Conservation (phyloP, 805 yeast genomes). For the Barnettozyma wickerhamii region DNA sequence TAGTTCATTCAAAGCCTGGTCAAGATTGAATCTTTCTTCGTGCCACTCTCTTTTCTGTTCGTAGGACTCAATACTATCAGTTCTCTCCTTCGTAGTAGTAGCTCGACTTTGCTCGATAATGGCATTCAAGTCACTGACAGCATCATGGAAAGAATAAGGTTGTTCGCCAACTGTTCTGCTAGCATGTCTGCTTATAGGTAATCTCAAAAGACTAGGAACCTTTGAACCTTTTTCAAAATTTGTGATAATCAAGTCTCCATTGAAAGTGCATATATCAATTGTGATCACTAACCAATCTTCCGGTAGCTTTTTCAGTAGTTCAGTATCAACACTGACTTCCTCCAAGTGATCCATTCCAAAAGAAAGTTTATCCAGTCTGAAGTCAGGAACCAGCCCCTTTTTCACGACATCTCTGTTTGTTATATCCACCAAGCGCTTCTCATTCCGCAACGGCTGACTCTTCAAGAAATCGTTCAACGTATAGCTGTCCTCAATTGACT, state of each 20-base stretch:
- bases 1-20: constrained; percentile 48
- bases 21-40: constrained; percentile 60
- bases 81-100: constrained; percentile 51
- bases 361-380: constrained; percentile 7
- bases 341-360: constrained; percentile 5
- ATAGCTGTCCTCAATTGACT: constrained; percentile 19
- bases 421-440: constrained; percentile 21
- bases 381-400: constrained; percentile 16
- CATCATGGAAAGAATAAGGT: constrained; percentile 40
- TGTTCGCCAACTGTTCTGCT: constrained; percentile 41
- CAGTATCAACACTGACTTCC: constrained; percentile 4
- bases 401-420: constrained; percentile 7
- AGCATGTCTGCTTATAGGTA: constrained; percentile 55
- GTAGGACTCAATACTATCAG: constrained; percentile 47
- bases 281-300: constrained; percentile 53
- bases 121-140: constrained; percentile 38
- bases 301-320: constrained; percentile 30
- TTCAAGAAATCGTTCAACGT: constrained; percentile 26
- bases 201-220: constrained; percentile 44
- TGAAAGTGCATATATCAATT: constrained; percentile 52
- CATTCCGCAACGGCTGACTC: constrained; percentile 24
- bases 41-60: constrained; percentile 77
- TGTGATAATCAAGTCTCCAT: constrained; percentile 56
- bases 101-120: constrained; percentile 60
- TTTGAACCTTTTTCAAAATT: constrained; percentile 31